Percentiles rank a stretch among this genome's conserved stretches.
Conservation (phyloP, 768 basidiomycete species). For the Lentinula detonsa region DNA sequence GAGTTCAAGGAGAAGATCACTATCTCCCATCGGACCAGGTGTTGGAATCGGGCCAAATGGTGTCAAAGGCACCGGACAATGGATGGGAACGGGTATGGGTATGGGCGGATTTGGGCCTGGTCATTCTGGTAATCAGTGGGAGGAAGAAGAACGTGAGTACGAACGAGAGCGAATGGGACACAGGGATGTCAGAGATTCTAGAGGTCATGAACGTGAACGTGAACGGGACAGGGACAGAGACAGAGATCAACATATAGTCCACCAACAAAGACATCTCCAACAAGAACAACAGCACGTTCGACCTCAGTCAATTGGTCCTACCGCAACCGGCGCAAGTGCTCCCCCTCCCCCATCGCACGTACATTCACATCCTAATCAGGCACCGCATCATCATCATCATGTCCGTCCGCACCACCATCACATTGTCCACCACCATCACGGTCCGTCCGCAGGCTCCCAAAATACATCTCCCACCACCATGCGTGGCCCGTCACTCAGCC, state of each 20-base stretch:
- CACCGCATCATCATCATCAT: constrained; percentile 36
- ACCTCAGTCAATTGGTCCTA: constrained; percentile 7
- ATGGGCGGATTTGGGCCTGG: constrained; percentile 6
- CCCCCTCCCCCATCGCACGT: neutral
- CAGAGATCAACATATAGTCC: constrained; percentile 23
- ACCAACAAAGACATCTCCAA: constrained; percentile 25
- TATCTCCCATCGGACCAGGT: neutral
- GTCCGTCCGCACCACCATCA: constrained; percentile 32
- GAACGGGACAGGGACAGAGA: constrained; percentile 19
- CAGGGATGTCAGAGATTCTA: constrained; percentile 18
- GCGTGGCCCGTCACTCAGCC: constrained; percentile 13
- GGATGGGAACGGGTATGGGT: constrained; percentile 12
- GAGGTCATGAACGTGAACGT: constrained; percentile 11
- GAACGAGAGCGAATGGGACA: constrained; percentile 19
- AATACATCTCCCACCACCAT: constrained; percentile 21
- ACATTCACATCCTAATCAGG: constrained; percentile 19
- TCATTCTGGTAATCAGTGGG: neutral
- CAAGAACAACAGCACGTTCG: constrained; percentile 28
- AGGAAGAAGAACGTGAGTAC: constrained; percentile 13
- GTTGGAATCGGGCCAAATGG: constrained; percentile 3
- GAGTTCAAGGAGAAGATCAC: neutral
- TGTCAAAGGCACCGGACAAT: constrained; percentile 10
- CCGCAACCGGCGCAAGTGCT: constrained; percentile 1
- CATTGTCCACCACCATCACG: constrained; percentile 48
- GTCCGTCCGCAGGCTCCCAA: constrained; percentile 17